Base-by-base conservation (phyloP, 345 rosid genomes). In the Bretschneidera sinensis region DNA sequence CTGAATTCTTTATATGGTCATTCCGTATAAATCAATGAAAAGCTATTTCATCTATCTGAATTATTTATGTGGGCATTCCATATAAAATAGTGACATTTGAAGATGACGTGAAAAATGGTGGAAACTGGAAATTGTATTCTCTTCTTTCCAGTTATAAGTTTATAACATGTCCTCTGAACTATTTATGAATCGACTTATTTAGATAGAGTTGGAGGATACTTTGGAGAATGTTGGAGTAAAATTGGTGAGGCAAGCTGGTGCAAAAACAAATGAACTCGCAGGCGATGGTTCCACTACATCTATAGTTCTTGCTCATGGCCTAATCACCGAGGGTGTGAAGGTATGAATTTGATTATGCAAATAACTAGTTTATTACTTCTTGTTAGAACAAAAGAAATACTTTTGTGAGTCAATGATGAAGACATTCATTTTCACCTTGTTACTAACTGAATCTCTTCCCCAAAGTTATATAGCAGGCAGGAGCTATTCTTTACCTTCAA, bases 261-360 rank as follows among this genome's bases (percentile, higher is more conserved):
- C 97, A 20, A 92, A 78, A 73, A 92, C 97, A 64, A 92, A 89
- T 79, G 88, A 87, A 48, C 92, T 83, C 63, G 98, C 94, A 0
- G 96, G 97, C 70, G 97, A 92, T 79, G 98, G 98, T 62, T 92
- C 94, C 59, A 89, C 94, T 24, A 89, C 98, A 28, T 85, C 98
- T 62, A 76, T 92, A 63, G 16, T 92, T 62, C 98, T 92, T 71
- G 92, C 97, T 63, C 91, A 82, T 73, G 98, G 96, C 66, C 79
- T 89, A 63, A 89, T 89, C 54, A 72, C 86, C 6, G 98, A 89
- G 76, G 97, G 98, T 55, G 69, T 78, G 24, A 92, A 92, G 92
- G 92, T 91, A 74, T 59, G 59, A 9, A 54, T 49, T 61, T 50
- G 10, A 39, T 2, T 11, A 39, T 11, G 1, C 45, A 39, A 39